Base-by-base conservation (phyloP, 2,329 filamentous ascomycete species). In the Aureobasidium lini region DNA sequence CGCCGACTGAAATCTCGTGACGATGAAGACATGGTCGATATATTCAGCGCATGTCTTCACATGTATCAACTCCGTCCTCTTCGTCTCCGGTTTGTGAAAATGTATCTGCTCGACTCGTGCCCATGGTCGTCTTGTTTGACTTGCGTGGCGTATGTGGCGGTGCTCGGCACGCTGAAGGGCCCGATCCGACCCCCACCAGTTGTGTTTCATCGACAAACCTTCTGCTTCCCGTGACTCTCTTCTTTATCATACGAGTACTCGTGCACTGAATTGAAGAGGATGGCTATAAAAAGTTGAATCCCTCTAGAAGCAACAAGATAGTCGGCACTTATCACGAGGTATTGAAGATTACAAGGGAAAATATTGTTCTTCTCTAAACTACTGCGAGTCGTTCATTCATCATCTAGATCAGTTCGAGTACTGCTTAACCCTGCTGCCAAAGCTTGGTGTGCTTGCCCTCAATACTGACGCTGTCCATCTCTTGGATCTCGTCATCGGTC, bases 381-480 rank as follows among this genome's bases (percentile, higher is more conserved):
- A 10, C 6, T 49, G 5, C 1, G 11, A 11, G 15, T 43, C 50
- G 37, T 54, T 31, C 13, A 6, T 9, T 28, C 13, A 13, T 28
- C 4, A 50, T 11, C 10, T n/a, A 16, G 16, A 8, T 6, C 5
- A n/a, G 2, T 15, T 1, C 8, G 29, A 32, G 3, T 8, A 2
- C 44, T 29, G n/a, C 32, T 43, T 34, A 60, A 31, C 74, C 76
- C 65, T 77, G 75, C 64, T 79, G 77, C 70, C 75, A 74, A 28
- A 77, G 47, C 5, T 64, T 61, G 9, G 71, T 74, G 29, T 67
- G 74, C 58, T 70, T 69, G 0, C 75, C 76, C 59, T 73, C 67
- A n/a, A 75, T 66, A 53, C 74, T 73, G 6, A 75, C 70, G 8
- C 63, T 62, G 60, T 77, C 76, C 64, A 79, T 70, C 61, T 70